phyloP scores from a whole-genome alignment of 805 yeast genomes.

The Metschnikowia shivogae region DNA sequence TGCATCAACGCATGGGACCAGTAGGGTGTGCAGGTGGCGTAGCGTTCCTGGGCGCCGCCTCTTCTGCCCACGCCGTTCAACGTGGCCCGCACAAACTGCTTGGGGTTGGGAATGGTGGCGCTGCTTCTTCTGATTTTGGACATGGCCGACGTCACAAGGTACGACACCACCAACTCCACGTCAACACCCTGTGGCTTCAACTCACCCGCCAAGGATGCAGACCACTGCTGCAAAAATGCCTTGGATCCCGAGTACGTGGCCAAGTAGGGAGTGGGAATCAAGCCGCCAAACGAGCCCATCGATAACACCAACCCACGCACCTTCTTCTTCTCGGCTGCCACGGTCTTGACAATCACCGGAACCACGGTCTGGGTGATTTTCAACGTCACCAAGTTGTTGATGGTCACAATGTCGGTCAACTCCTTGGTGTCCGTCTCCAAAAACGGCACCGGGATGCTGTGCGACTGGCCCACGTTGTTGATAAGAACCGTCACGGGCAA shows the following conservation, averaged over 20 bases:
- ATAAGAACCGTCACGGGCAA: slow-evolving; percentile 70
- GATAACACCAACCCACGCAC: slow-evolving; percentile 77
- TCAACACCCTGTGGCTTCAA: slow-evolving; percentile 66
- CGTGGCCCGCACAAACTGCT: slow-evolving; percentile 69
- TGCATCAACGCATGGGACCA: slow-evolving; percentile 94
- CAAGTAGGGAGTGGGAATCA: slow-evolving; percentile 85
- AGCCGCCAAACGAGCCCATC: slow-evolving; percentile 97
- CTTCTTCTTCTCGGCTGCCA: slow-evolving; percentile 35
- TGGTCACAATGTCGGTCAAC: slow-evolving; percentile 72
- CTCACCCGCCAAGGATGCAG: slow-evolving; percentile 83
- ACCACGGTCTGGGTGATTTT: slow-evolving; percentile 75
- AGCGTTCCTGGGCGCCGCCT: slow-evolving; percentile 90
- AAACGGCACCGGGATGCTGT: slow-evolving; percentile 92
- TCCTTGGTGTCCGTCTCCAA: slow-evolving; percentile 73
- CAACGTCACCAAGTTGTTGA: slow-evolving; percentile 82
- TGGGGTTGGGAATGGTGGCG: slow-evolving; percentile 74
- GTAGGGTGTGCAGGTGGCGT: slow-evolving; percentile 82
- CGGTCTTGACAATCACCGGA: slow-evolving; percentile 61
- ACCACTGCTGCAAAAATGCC: slow-evolving; percentile 93
- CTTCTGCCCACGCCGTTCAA: slow-evolving; percentile 73
- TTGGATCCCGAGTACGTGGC: slow-evolving; percentile 96
- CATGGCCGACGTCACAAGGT: slow-evolving; percentile 92
- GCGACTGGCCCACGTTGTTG: slow-evolving; percentile 94
- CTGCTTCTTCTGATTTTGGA: slow-evolving; percentile 84
- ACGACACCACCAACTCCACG: slow-evolving; percentile 80